Conservation (phyloP, 1,284 basidiomycete species). For the Hymenochaete sp. region DNA sequence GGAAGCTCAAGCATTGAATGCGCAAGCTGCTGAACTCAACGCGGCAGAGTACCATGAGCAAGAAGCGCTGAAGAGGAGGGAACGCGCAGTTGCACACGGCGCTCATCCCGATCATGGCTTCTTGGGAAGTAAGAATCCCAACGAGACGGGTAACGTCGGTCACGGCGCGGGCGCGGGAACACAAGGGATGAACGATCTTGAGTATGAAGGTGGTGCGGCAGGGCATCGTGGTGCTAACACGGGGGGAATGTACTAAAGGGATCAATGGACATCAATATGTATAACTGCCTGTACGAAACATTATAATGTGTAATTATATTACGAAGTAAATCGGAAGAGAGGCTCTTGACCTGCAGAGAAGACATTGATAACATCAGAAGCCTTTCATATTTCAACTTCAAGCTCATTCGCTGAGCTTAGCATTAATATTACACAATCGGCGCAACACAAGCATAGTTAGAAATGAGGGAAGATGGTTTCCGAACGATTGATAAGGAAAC, state of each 20-base stretch:
- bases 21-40: constrained; percentile 40
- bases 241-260: constrained; percentile 9
- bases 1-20: constrained; percentile 38
- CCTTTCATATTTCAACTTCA: neutral
- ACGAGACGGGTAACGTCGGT: no score
- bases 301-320: neutral
- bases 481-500: no score
- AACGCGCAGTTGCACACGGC: constrained; percentile 47
- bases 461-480: no score
- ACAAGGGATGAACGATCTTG: constrained; percentile 10
- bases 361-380: neutral
- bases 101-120: constrained; percentile 15
- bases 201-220: no score
- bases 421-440: no score
- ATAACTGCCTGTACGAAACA: neutral
- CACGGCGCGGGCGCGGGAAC: constrained; percentile 9
- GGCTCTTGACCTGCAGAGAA: neutral
- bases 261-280: constrained; percentile 6
- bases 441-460: no score
- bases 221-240: constrained; percentile 4
- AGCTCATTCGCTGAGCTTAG: neutral
- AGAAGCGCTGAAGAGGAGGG: constrained; percentile 39
- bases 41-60: constrained; percentile 47
- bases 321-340: neutral
- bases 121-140: constrained; percentile 13